Conservation (phyloP, 192 early-diverging fungal species). For the Jimgerdemannia flammicorona region DNA sequence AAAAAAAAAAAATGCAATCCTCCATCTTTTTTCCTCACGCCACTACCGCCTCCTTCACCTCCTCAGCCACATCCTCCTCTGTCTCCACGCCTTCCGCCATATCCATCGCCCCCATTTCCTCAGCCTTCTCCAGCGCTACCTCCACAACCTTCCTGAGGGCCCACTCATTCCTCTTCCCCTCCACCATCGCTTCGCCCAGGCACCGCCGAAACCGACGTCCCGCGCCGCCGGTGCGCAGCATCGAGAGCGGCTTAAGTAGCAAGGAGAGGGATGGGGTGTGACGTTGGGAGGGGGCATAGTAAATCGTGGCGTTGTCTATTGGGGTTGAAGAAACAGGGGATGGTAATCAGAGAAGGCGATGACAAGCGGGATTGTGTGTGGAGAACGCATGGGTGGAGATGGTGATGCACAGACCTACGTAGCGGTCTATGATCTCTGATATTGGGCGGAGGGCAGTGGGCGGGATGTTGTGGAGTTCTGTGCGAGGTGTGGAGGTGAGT, state of each 20-base stretch:
- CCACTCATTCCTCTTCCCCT: neutral
- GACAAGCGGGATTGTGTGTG: too few relatives aligned
- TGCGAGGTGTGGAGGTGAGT: neutral
- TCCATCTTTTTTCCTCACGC: too few relatives aligned
- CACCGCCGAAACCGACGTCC: neutral
- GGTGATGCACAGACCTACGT: neutral
- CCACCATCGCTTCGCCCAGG: neutral
- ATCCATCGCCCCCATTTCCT: neutral
- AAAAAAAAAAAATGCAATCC: too few relatives aligned
- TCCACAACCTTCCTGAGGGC: neutral
- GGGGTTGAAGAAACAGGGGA: neutral
- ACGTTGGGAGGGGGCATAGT: neutral
- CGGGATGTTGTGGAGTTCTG: neutral
- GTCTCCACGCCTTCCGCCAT: too few relatives aligned
- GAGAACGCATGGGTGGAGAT: neutral
- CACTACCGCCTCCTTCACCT: too few relatives aligned
- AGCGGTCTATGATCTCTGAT: neutral
- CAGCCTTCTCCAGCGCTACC: neutral
- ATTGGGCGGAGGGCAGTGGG: neutral
- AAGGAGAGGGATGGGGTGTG: neutral
- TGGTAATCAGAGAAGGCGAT: neutral
- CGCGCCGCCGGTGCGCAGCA: neutral
- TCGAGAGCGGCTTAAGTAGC: neutral
- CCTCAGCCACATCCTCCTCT: too few relatives aligned
- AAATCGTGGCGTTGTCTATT: neutral